Percentiles rank a stretch among this genome's conserved stretches.
phyloP scores from a whole-genome alignment of 192 early-diverging fungal species.

The Linnemannia zychae region DNA sequence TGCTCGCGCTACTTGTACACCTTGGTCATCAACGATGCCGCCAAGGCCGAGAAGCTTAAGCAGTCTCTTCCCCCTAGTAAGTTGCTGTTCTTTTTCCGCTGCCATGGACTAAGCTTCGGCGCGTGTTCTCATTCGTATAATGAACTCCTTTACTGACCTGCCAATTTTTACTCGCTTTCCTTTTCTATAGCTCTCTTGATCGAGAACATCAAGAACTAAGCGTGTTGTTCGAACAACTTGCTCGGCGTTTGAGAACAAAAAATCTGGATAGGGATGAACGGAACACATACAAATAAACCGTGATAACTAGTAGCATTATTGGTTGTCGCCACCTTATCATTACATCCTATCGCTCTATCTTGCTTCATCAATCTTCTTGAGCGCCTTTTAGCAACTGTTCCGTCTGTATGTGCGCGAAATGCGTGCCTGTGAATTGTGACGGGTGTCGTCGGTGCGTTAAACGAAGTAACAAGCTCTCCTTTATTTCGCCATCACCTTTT shows the following conservation, averaged over 20 bases:
- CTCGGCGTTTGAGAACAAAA: background rate
- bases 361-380: background rate
- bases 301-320: slow-evolving; percentile 21
- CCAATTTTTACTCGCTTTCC: background rate
- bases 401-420: too few species aligned
- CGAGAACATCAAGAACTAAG: slow-evolving; percentile 60
- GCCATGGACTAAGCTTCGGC: too few species aligned
- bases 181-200: slow-evolving; percentile 46
- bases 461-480: too few species aligned
- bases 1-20: slow-evolving; percentile 99
- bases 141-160: background rate
- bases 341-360: background rate
- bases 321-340: slow-evolving; percentile 4
- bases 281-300: slow-evolving; percentile 13
- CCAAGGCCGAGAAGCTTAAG: slow-evolving; percentile 96
- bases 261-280: slow-evolving; percentile 4
- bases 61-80: slow-evolving; percentile 95
- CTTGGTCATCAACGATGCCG: slow-evolving; percentile 91
- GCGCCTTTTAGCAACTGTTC: too few species aligned
- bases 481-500: too few species aligned
- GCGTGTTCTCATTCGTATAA: background rate
- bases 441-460: too few species aligned
- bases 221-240: slow-evolving; percentile 11
- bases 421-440: too few species aligned
- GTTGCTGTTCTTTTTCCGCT: background rate